Evolutionary conservation across 2,329 filamentous ascomycete genomes (phyloP).

Genomic region (Fragosphaeria purpurea): DNA sequence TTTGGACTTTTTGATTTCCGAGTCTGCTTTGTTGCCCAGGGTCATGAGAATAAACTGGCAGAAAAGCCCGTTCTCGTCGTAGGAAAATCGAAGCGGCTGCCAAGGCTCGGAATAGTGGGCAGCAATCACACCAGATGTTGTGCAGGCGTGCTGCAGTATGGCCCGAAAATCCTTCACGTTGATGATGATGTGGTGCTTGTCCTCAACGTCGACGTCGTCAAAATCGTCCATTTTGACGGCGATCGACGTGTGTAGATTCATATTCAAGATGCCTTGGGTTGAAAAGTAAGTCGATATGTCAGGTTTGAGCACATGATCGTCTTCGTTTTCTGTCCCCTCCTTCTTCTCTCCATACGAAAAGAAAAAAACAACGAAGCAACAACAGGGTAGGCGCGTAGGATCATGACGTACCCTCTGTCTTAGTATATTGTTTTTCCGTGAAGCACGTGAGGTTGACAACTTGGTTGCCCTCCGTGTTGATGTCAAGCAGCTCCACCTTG

Average conservation of each 20-base stretch:
- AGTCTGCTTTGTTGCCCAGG: constrained; percentile 50
- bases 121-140: constrained; percentile 54
- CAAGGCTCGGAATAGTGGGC: constrained; percentile 63
- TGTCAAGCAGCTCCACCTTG: constrained; percentile 70
- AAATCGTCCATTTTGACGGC: constrained; percentile 69
- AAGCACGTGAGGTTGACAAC: constrained; percentile 71
- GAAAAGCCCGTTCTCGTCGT: constrained; percentile 55
- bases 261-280: constrained; percentile 56
- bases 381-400: neutral
- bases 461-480: constrained; percentile 62
- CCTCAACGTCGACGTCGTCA: constrained; percentile 61
- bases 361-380: neutral
- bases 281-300: no score
- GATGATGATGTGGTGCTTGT: constrained; percentile 68
- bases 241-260: constrained; percentile 71
- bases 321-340: no score
- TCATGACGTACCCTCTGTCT: constrained; percentile 44
- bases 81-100: constrained; percentile 62
- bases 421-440: constrained; percentile 62
- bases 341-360: no score
- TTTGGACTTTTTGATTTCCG: constrained; percentile 21
- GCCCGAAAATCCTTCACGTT: constrained; percentile 77
- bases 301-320: no score
- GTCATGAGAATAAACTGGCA: constrained; percentile 80
- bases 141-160: constrained; percentile 65